These are phyloP conservation scores for Chrysanthemum lavandulifolium DNA, from an alignment of 129 eudicot genomes.

Conservation along the genomic window DNA sequence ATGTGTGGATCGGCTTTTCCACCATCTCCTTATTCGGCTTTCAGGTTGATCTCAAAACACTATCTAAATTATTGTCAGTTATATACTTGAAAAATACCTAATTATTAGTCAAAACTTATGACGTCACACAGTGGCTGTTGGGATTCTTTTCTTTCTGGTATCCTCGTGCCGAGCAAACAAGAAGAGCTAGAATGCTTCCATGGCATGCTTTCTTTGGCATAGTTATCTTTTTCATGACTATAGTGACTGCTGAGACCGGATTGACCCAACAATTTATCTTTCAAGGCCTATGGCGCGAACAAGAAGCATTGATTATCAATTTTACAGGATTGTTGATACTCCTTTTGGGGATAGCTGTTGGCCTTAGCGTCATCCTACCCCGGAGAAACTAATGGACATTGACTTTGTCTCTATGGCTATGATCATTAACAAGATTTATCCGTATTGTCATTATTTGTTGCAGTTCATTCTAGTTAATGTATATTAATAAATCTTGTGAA, in stretches of 20 bases:
- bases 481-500: not conserved
- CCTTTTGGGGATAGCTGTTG: slow-evolving; percentile 55
- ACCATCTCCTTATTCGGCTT: no score
- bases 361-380: slow-evolving; percentile 46
- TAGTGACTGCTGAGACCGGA: slow-evolving; percentile 50
- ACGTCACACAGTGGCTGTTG: slow-evolving; percentile 46
- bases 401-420: not conserved
- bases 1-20: no score
- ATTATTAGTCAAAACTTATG: not conserved
- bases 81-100: no score
- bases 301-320: slow-evolving; percentile 69
- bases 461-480: not conserved
- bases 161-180: slow-evolving; percentile 38
- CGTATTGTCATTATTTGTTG: slow-evolving; percentile 5
- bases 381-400: slow-evolving; percentile 9
- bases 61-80: not conserved
- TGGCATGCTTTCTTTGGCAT: slow-evolving; percentile 62
- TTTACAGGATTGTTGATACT: slow-evolving; percentile 62
- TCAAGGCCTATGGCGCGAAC: slow-evolving; percentile 30
- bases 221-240: slow-evolving; percentile 53
- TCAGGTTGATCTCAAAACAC: not conserved
- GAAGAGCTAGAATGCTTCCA: slow-evolving; percentile 51
- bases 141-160: slow-evolving; percentile 49
- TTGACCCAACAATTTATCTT: slow-evolving; percentile 46
- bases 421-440: slow-evolving; percentile 15